These are phyloP conservation scores for Lojkania enalia DNA, from an alignment of 2,329 filamentous ascomycete genomes.

Conservation along the genomic window DNA sequence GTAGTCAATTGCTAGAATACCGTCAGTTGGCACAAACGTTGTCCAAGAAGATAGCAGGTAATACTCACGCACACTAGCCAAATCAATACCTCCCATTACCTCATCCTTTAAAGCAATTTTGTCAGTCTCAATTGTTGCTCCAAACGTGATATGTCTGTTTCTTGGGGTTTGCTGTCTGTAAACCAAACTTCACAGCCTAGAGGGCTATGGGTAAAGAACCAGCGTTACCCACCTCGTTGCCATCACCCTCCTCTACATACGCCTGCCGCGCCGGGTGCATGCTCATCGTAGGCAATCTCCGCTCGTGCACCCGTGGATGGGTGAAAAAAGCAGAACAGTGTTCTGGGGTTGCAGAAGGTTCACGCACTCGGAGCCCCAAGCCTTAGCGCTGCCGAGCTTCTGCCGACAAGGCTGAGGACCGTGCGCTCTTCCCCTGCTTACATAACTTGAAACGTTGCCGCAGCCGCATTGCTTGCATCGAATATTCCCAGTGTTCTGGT, in stretches of 20 bases:
- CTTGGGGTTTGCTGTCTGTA: no score
- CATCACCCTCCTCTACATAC: slow-evolving; percentile 83
- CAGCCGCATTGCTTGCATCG: no score
- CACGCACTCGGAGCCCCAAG: slow-evolving; percentile 9
- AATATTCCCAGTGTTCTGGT: no score
- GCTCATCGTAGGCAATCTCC: slow-evolving; percentile 43
- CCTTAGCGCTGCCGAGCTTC: slow-evolving; percentile 20
- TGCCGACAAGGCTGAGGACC: slow-evolving; percentile 31
- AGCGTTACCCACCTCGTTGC: slow-evolving; percentile 61
- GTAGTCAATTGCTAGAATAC: slow-evolving; percentile 64
- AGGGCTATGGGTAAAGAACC: not conserved
- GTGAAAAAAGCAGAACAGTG: slow-evolving; percentile 10
- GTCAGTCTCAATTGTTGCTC: no score
- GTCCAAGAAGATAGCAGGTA: not conserved
- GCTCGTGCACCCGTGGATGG: slow-evolving; percentile 16
- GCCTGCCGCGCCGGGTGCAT: slow-evolving; percentile 90
- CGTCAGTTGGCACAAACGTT: slow-evolving; percentile 3
- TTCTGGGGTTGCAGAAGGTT: slow-evolving; percentile 24
- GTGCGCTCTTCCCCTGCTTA: no score
- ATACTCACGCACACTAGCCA: slow-evolving; percentile 65
- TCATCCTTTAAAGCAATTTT: no score
- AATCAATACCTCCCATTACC: slow-evolving; percentile 61
- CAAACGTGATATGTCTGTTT: no score
- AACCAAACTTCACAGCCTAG: no score
- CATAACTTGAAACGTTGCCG: no score